Conservation (phyloP, 257 asterid genomes). For the Avicennia marina region DNA sequence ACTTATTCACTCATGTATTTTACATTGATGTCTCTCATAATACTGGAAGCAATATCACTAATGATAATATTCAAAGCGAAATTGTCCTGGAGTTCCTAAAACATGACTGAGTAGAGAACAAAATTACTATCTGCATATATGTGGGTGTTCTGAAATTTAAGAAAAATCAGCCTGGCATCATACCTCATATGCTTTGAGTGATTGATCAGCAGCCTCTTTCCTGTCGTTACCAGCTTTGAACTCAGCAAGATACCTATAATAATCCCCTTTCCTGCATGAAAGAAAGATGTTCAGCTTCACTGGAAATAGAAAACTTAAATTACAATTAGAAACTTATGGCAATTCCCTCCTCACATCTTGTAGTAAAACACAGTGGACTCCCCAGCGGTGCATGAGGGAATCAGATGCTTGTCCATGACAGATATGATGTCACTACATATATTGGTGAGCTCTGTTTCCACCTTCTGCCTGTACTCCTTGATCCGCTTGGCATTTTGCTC, state of each 20-base stretch:
- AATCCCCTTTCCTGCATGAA: conserved; percentile 63
- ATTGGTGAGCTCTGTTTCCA: conserved; percentile 67
- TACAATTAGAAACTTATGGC: neutral
- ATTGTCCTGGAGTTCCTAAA: no score
- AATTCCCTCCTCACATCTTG: conserved; percentile 51
- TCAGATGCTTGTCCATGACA: conserved; percentile 75
- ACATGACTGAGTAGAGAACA: no score
- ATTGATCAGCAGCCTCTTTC: conserved; percentile 56
- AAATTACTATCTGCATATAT: no score
- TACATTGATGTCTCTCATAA: no score
- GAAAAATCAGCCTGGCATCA: neutral
- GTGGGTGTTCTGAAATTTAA: no score
- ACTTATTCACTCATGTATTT: no score
- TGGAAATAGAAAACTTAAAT: conserved; percentile 5
- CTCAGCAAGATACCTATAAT: conserved; percentile 57
- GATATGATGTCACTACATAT: conserved; percentile 65
- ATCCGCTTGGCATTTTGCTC: conserved; percentile 69
- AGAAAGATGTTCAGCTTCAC: conserved; percentile 7
- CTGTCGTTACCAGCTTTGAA: conserved; percentile 48
- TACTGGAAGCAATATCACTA: no score
- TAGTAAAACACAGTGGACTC: conserved; percentile 79
- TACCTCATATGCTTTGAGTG: conserved; percentile 62
- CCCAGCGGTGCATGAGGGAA: conserved; percentile 62
- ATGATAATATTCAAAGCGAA: no score
- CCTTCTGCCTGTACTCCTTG: conserved; percentile 73